These are phyloP conservation scores for Diaporthe humulicola DNA, from an alignment of 2,329 filamentous ascomycete species.

Conservation along the genomic window DNA sequence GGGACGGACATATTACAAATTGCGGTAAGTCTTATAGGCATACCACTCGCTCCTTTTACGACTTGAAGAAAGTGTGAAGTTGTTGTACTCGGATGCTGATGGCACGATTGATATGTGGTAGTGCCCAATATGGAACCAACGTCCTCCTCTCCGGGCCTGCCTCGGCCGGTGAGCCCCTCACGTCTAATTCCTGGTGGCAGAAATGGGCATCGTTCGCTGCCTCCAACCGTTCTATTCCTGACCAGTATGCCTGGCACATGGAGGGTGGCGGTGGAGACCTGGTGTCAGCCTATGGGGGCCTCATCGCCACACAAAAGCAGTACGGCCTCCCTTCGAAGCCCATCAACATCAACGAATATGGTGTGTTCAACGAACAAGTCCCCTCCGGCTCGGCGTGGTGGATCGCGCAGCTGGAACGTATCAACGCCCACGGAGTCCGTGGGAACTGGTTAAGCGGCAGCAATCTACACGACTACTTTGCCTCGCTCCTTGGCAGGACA, in stretches of 20 bases:
- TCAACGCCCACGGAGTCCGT: conserved; percentile 56
- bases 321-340: conserved; percentile 50
- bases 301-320: conserved; percentile 44
- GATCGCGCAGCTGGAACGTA: conserved; percentile 60
- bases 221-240: conserved; percentile 54
- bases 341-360: conserved; percentile 65
- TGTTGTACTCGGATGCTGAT: background rate
- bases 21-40: conserved; percentile 48
- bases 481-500: conserved; percentile 53
- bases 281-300: conserved; percentile 45
- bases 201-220: conserved; percentile 51
- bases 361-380: conserved; percentile 53
- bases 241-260: conserved; percentile 59
- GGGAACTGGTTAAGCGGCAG: conserved; percentile 59
- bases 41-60: background rate
- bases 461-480: conserved; percentile 59
- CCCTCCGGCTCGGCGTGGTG: conserved; percentile 58
- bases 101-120: background rate
- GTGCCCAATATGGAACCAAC: conserved; percentile 28
- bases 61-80: background rate
- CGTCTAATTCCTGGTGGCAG: conserved; percentile 56
- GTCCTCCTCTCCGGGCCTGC: conserved; percentile 56
- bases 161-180: conserved; percentile 48
- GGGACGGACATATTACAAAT: conserved; percentile 41
- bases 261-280: conserved; percentile 50